Evolutionary conservation across 75 land plant species (phyloP).

Genomic region (Pinus tabuliformis): DNA sequence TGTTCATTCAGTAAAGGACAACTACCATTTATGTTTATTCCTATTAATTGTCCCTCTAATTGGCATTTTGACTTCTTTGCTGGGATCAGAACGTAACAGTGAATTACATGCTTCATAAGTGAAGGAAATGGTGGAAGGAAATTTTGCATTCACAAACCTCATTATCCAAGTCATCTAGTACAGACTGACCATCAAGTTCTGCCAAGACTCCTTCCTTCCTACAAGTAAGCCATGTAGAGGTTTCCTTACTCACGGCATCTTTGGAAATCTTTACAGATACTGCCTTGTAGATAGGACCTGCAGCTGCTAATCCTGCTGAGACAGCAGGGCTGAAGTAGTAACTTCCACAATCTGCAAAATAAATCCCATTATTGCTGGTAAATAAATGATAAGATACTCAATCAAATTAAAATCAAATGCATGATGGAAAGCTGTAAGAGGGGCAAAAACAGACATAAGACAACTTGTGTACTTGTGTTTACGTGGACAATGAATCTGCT

Average conservation of each 20-base stretch:
- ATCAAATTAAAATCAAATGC: not conserved
- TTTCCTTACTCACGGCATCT: not conserved
- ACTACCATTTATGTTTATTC: not conserved
- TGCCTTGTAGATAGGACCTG: conserved; percentile 40
- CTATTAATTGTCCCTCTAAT: not conserved
- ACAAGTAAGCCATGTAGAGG: conserved; percentile 53
- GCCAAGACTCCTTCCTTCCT: conserved; percentile 27
- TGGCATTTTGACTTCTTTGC: not conserved
- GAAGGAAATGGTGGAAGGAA: not conserved
- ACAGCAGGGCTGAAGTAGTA: conserved; percentile 32
- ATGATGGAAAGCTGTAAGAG: not conserved
- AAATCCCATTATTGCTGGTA: not conserved
- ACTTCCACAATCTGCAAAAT: conserved; percentile 26
- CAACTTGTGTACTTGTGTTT: too few species aligned
- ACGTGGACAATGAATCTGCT: too few species aligned
- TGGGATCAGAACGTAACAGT: not conserved
- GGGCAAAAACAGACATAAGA: not conserved
- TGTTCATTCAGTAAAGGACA: too few species aligned
- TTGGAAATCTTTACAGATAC: conserved; percentile 30
- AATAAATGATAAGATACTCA: not conserved
- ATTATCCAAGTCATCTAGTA: conserved; percentile 32
- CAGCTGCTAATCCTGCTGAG: conserved; percentile 31
- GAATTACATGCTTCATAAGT: too few species aligned
- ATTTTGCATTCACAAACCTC: conserved; percentile 20
- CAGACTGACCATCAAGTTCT: conserved; percentile 41